Evolutionary conservation across 2,329 filamentous ascomycete genomes (phyloP).

Genomic region (Didymosphaeria variabile): DNA sequence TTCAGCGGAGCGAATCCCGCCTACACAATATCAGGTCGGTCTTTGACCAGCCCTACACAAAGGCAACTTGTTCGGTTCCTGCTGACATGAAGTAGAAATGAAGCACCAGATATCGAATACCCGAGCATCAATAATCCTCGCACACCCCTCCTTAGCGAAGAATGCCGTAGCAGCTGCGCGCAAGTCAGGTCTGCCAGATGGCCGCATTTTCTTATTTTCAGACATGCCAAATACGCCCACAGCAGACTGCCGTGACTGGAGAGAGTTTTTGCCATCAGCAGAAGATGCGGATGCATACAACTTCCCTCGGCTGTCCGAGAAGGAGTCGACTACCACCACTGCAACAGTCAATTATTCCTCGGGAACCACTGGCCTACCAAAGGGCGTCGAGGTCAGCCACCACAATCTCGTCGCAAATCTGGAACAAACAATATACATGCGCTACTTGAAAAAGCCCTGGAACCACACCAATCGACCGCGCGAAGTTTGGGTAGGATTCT

Average conservation of each 20-base stretch:
- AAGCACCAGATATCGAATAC: slow-evolving; percentile 46
- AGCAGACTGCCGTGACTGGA: slow-evolving; percentile 44
- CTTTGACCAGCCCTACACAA: not conserved
- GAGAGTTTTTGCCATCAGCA: slow-evolving; percentile 37
- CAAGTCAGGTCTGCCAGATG: slow-evolving; percentile 39
- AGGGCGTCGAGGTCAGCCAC: slow-evolving; percentile 62
- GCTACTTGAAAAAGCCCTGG: slow-evolving; percentile 53
- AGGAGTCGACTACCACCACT: slow-evolving; percentile 41
- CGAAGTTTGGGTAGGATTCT: slow-evolving; percentile 60
- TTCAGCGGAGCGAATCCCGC: slow-evolving; percentile 65
- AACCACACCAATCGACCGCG: slow-evolving; percentile 51
- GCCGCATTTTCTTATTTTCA: slow-evolving; percentile 45
- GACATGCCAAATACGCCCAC: slow-evolving; percentile 35
- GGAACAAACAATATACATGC: slow-evolving; percentile 60
- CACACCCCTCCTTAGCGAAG: slow-evolving; percentile 40
- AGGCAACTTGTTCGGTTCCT: not conserved
- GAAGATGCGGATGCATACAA: slow-evolving; percentile 37
- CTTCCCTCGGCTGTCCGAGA: slow-evolving; percentile 36
- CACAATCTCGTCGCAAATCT: slow-evolving; percentile 61
- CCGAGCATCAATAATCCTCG: slow-evolving; percentile 43
- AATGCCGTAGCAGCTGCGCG: slow-evolving; percentile 41
- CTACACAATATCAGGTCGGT: slow-evolving; percentile 59
- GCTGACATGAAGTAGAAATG: slow-evolving; percentile 38
- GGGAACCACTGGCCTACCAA: slow-evolving; percentile 62
- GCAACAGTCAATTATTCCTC: slow-evolving; percentile 62